These are phyloP conservation scores for Salix koriyanagi DNA, from an alignment of 345 rosid species.

Conservation along the genomic window DNA sequence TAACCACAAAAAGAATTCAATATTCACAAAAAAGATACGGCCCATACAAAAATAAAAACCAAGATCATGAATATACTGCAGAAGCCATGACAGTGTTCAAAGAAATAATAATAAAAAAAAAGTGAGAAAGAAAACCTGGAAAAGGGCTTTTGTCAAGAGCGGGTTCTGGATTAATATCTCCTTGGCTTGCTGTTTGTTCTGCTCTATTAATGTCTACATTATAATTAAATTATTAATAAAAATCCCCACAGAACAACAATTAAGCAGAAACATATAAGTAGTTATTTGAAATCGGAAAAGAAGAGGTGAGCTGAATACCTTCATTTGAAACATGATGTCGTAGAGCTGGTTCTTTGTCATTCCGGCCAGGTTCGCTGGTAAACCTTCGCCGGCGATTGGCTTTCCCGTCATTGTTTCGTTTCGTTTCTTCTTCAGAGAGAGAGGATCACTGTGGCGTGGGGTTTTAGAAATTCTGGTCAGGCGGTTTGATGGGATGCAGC, in stretches of 20 bases:
- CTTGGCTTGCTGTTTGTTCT: slow-evolving; percentile 86
- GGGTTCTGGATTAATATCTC: slow-evolving; percentile 81
- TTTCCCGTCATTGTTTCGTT: slow-evolving; percentile 60
- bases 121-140: slow-evolving; percentile 52
- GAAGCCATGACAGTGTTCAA: not conserved
- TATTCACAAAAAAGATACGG: no score
- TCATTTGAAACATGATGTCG: slow-evolving; percentile 93
- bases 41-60: not conserved
- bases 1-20: no score
- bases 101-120: not conserved
- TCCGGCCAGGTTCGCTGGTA: slow-evolving; percentile 68
- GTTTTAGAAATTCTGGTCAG: no score
- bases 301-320: slow-evolving; percentile 24
- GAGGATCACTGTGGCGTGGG: no score
- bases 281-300: not conserved
- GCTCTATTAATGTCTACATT: slow-evolving; percentile 72
- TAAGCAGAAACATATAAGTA: no score
- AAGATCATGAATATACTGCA: not conserved
- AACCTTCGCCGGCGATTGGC: slow-evolving; percentile 58
- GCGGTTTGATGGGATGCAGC: no score
- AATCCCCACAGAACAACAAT: not conserved
- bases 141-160: slow-evolving; percentile 81
- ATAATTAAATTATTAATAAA: not conserved
- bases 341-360: slow-evolving; percentile 94
- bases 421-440: not conserved